Evolutionary conservation across 1,284 basidiomycete genomes (phyloP).

Genomic region (Sporisorium exsertum): DNA sequence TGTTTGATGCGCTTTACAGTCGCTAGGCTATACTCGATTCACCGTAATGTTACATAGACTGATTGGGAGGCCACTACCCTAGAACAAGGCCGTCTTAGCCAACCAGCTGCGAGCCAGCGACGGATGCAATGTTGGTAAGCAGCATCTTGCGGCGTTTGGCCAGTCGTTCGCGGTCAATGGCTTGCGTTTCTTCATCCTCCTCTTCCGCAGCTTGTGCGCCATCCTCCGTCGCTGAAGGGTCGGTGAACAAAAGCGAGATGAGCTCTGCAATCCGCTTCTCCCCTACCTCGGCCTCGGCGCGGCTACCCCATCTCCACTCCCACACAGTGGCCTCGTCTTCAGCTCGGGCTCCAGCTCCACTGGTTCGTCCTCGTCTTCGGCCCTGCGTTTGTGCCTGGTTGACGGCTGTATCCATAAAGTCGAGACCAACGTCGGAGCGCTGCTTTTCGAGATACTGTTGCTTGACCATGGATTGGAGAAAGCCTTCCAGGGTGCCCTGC

Average conservation of each 20-base stretch:
- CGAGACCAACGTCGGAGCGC: conserved; percentile 30
- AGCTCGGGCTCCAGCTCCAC: conserved; percentile 14
- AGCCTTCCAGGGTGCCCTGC: conserved; percentile 52
- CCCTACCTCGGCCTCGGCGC: conserved; percentile 65
- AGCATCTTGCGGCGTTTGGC: conserved; percentile 33
- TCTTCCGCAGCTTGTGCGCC: conserved; percentile 17
- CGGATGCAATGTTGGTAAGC: conserved; percentile 44
- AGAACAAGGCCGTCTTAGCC: not conserved
- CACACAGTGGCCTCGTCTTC: conserved; percentile 52
- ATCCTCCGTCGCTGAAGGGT: conserved; percentile 25
- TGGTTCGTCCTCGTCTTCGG: conserved; percentile 24
- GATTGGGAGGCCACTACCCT: not conserved
- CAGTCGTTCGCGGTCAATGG: conserved; percentile 24
- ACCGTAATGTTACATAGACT: not conserved
- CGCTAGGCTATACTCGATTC: too few relatives aligned
- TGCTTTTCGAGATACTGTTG: conserved; percentile 66
- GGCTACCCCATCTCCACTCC: conserved; percentile 69
- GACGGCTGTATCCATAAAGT: conserved; percentile 28
- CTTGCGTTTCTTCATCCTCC: conserved; percentile 36
- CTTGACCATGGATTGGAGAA: conserved; percentile 46
- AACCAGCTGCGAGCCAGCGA: conserved; percentile 49
- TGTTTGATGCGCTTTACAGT: not conserved
- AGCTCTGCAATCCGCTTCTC: conserved; percentile 64
- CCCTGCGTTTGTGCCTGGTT: conserved; percentile 25
- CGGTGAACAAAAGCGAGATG: conserved; percentile 54